Conservation (phyloP, 805 yeast genomes). For the Suhomyces sp. region DNA sequence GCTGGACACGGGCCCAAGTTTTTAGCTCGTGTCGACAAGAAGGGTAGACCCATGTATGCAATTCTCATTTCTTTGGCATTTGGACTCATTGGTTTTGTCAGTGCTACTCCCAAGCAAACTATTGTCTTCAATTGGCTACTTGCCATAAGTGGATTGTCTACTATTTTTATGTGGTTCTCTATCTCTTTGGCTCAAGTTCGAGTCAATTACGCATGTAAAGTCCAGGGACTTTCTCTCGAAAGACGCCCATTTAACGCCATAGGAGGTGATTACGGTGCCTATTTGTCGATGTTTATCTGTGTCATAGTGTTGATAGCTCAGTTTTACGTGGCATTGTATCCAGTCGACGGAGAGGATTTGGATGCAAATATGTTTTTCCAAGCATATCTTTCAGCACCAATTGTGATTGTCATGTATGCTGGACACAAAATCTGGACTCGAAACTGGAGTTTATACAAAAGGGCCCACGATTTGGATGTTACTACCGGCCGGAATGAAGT, state of each 20-base stretch:
- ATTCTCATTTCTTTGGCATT: slow-evolving; percentile 48
- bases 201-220: slow-evolving; percentile 57
- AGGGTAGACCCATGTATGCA: slow-evolving; percentile 76
- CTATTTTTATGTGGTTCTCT: slow-evolving; percentile 79
- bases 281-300: slow-evolving; percentile 28
- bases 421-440: slow-evolving; percentile 25
- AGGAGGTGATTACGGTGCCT: slow-evolving; percentile 37
- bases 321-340: slow-evolving; percentile 40
- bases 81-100: slow-evolving; percentile 59
- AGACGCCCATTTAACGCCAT: slow-evolving; percentile 34
- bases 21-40: slow-evolving; percentile 66
- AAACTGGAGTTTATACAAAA: slow-evolving; percentile 16
- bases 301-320: slow-evolving; percentile 38
- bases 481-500: slow-evolving; percentile 17
- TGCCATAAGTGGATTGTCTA: slow-evolving; percentile 72
- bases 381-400: slow-evolving; percentile 21
- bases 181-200: slow-evolving; percentile 64
- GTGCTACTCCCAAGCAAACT: slow-evolving; percentile 56
- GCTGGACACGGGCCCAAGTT: slow-evolving; percentile 61
- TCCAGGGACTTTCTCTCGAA: slow-evolving; percentile 43
- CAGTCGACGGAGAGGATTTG: slow-evolving; percentile 27
- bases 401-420: slow-evolving; percentile 18
- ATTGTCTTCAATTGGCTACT: slow-evolving; percentile 70
- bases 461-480: slow-evolving; percentile 10
- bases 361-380: slow-evolving; percentile 17